Percentiles rank a stretch among this genome's conserved stretches.
These are phyloP conservation scores for Closterium sp. DNA, from an alignment of 139 green algal species.

Conservation along the genomic window DNA sequence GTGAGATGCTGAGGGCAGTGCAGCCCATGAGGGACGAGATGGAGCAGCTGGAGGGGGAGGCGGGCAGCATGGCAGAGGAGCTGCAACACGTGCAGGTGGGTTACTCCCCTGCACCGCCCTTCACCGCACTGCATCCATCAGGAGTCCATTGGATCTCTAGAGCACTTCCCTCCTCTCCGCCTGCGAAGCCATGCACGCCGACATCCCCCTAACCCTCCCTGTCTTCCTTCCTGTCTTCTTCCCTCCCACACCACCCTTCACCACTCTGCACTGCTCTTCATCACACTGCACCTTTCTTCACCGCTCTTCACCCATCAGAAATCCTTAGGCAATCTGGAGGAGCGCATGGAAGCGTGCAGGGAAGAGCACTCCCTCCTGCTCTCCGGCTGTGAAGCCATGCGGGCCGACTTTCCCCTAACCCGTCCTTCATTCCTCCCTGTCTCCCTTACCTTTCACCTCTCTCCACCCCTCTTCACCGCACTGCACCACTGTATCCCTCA, in stretches of 20 bases:
- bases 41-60: too few relatives aligned
- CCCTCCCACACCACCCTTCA: too few relatives aligned
- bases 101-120: not conserved
- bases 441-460: not conserved
- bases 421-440: not conserved
- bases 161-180: not conserved
- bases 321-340: too few relatives aligned
- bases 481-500: not conserved
- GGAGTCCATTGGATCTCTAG: not conserved
- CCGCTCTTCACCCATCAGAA: too few relatives aligned
- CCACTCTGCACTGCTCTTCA: too few relatives aligned
- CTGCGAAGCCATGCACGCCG: not conserved
- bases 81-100: conserved; percentile 2
- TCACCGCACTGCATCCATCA: not conserved
- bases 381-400: not conserved
- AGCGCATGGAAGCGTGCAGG: not conserved
- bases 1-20: conserved; percentile 16
- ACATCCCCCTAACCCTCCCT: not conserved
- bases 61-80: too few relatives aligned
- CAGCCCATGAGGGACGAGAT: conserved; percentile 37
- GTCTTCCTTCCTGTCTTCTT: too few relatives aligned
- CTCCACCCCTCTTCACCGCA: not conserved
- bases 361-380: conserved; percentile 19
- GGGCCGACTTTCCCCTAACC: not conserved
- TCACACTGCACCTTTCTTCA: not conserved